A percentile compares a stretch with the other conserved stretches of the same genome.
phyloP scores from a whole-genome alignment of 129 eudicot genomes.

The Helichrysum umbraculigerum region DNA sequence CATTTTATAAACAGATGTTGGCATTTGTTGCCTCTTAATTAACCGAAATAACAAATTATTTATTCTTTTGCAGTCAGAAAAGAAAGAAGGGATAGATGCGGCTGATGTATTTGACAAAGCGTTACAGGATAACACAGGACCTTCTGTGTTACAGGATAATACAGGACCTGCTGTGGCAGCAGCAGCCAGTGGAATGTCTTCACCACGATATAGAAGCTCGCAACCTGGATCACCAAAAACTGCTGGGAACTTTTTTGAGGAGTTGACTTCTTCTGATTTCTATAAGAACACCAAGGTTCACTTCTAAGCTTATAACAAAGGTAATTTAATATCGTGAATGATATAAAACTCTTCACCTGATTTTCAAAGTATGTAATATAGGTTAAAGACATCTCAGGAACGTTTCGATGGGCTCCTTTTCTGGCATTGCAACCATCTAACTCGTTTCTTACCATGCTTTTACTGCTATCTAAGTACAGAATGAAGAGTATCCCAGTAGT shows the following conservation, averaged over 20 bases:
- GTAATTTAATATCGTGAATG: background rate
- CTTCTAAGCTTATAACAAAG: background rate
- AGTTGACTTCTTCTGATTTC: conserved; percentile 80
- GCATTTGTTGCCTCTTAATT: background rate
- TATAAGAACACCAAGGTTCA: conserved; percentile 80
- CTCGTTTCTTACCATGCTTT: conserved; percentile 82
- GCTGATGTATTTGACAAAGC: conserved; percentile 32
- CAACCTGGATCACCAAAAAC: conserved; percentile 73
- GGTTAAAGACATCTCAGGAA: conserved; percentile 90
- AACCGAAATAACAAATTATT: background rate
- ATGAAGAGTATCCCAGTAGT: conserved; percentile 94
- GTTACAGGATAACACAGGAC: conserved; percentile 38
- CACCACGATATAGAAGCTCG: conserved; percentile 64
- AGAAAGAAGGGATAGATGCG: conserved; percentile 46
- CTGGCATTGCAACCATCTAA: conserved; percentile 86
- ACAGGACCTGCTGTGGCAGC: conserved; percentile 65
- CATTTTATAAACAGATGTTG: background rate
- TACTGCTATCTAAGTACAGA: conserved; percentile 82
- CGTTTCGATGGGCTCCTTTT: conserved; percentile 98
- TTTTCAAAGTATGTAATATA: conserved; percentile 17
- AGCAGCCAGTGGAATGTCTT: conserved; percentile 74
- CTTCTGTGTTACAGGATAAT: conserved; percentile 51
- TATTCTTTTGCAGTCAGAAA: conserved; percentile 57
- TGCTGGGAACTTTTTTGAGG: conserved; percentile 76
- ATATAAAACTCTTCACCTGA: background rate